A percentile compares a stretch with the other conserved stretches of the same genome.
phyloP scores from a whole-genome alignment of 2,329 filamentous ascomycete species.

The Exophiala alcalophila region DNA sequence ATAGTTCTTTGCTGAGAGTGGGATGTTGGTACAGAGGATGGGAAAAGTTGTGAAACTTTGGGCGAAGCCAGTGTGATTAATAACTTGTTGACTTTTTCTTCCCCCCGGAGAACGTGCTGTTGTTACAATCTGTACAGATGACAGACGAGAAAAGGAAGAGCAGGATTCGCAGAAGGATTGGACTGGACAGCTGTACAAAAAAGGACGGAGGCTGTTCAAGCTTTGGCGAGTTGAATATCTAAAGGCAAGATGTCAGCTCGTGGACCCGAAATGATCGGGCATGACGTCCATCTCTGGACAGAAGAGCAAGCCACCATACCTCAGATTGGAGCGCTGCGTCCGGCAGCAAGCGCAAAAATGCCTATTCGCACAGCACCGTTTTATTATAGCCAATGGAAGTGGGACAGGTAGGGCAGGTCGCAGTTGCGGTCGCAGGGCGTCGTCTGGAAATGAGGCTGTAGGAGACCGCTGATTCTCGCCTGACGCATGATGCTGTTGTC shows the following conservation, averaged over 20 bases:
- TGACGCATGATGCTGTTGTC: conserved; percentile 28
- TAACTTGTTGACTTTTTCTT: conserved; percentile 9
- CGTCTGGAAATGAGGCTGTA: conserved; percentile 28
- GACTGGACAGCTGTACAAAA: conserved; percentile 14
- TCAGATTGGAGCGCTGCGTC: conserved; percentile 14
- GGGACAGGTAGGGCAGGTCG: conserved; percentile 27
- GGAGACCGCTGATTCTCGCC: conserved; percentile 20
- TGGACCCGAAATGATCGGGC: conserved; percentile 8
- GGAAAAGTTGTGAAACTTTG: conserved; percentile 4
- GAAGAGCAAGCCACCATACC: conserved; percentile 13
- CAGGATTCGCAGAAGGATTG: conserved; percentile 11
- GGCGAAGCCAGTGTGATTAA: conserved; percentile 20
- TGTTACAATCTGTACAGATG: conserved; percentile 24
- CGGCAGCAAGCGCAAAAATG: conserved; percentile 16
- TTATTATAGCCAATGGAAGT: conserved; percentile 26
- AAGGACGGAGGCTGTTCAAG: conserved; percentile 5
- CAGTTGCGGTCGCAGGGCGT: conserved; percentile 25
- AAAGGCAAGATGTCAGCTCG: conserved; percentile 22
- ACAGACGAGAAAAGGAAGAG: conserved; percentile 6
- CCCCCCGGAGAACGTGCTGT: conserved; percentile 18
- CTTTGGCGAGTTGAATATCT: conserved; percentile 21
- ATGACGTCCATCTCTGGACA: conserved; percentile 19
- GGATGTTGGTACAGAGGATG: conserved; percentile 24
- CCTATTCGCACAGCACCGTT: conserved; percentile 31
- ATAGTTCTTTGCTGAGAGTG: conserved; percentile 9